phyloP scores from a whole-genome alignment of 805 yeast species.

The Myxozyma monticola region DNA sequence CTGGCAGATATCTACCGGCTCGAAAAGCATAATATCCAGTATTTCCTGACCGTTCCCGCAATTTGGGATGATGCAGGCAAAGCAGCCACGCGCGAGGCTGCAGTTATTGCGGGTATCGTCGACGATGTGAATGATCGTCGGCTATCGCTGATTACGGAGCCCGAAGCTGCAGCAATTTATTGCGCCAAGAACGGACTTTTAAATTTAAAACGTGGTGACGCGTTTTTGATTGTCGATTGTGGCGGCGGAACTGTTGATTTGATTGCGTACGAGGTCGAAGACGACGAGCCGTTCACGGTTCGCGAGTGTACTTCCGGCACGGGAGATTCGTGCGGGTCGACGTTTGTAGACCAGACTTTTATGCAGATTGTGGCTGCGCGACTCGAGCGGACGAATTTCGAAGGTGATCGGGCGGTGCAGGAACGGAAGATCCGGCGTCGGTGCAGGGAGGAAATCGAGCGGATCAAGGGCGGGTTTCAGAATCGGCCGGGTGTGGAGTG shows the following conservation, averaged over 20 bases:
- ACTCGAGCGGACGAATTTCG: not conserved
- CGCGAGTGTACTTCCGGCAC: slow-evolving; percentile 25
- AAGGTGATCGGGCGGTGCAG: not conserved
- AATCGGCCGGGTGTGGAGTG: slow-evolving; percentile 5
- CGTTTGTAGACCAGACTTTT: slow-evolving; percentile 7
- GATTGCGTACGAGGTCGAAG: slow-evolving; percentile 28
- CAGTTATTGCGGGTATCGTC: slow-evolving; percentile 27
- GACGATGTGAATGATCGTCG: slow-evolving; percentile 9
- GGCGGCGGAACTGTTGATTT: slow-evolving; percentile 31
- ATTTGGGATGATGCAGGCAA: slow-evolving; percentile 30
- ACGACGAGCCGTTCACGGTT: slow-evolving; percentile 22
- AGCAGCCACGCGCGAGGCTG: slow-evolving; percentile 22
- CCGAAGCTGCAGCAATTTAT: slow-evolving; percentile 29
- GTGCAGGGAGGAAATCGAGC: slow-evolving; percentile 12
- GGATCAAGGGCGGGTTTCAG: slow-evolving; percentile 10
- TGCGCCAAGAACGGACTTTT: slow-evolving; percentile 20
- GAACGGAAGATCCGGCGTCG: slow-evolving; percentile 7
- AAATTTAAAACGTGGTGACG: slow-evolving; percentile 5
- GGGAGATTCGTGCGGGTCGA: slow-evolving; percentile 27
- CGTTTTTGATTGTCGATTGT: slow-evolving; percentile 27
- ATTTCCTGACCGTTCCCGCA: slow-evolving; percentile 28
- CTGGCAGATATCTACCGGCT: slow-evolving; percentile 3
- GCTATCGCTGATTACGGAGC: slow-evolving; percentile 24
- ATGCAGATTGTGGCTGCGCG: not conserved
- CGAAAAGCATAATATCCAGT: slow-evolving; percentile 16